Base-by-base conservation (phyloP, 306 rosid genomes). In the Acacia crassicarpa region DNA sequence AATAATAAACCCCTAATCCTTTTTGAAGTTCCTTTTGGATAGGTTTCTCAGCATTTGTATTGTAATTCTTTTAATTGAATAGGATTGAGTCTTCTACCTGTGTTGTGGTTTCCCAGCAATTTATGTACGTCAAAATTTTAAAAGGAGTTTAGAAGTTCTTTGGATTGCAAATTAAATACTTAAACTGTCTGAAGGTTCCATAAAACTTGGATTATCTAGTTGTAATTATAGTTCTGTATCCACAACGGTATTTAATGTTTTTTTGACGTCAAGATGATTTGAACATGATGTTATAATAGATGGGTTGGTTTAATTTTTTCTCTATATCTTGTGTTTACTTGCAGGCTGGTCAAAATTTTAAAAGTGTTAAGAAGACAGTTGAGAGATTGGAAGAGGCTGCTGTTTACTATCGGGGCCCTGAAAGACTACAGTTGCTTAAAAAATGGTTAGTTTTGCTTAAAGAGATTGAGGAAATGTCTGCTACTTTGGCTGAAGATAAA, bases 311-410 rank as follows among this genome's bases (percentile, higher is more conserved):
- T 66, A 8, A 19, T 67, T 67, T 35, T 25, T 19, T 67, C 72
- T 67, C 48, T 19, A 17, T 35, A 38, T 67, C 46, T 67, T 67
- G 41, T 45, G 79, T 41, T 78, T 58, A 69, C 69, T 41, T 58
- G 38, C 90, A 95, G 99, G 89, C 87, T 23, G 80, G 85, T 78
- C 88, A 94, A 82, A 95, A 88, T 83, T 86, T 87, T 53, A 89
- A 85, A 86, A 93, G 98, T 78, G 89, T 84, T 53, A 78, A 74
- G 81, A 89, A 80, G 91, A 92, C 96, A 48, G 54, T 93, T 68
- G 89, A 89, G 72, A 83, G 94, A 59, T 88, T 95, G 90, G 99
- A 95, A 83, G 98, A 95, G 72, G 97, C 97, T 59, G 96, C 99
- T 69, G 78, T 95, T 62, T 80, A 90, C 4, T 86, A 85, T 54